These are phyloP conservation scores for Ascobolus immersus DNA, from an alignment of 495 filamentous ascomycete genomes.

Conservation along the genomic window DNA sequence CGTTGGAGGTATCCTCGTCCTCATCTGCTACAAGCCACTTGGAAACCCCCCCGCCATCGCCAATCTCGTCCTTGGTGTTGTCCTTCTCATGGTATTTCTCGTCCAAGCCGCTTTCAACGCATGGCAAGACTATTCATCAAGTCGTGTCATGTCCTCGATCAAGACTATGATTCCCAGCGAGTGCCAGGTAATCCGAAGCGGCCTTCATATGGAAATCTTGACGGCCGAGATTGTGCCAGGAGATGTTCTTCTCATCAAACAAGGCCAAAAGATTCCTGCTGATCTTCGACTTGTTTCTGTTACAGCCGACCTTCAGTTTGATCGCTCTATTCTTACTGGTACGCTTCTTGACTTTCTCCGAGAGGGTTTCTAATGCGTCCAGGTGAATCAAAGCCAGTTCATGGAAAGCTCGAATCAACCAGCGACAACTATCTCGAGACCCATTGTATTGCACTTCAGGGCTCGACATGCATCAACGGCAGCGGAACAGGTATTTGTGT, in stretches of 20 bases:
- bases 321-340: slow-evolving; percentile 45
- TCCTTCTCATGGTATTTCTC: slow-evolving; percentile 36
- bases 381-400: slow-evolving; percentile 38
- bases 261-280: slow-evolving; percentile 42
- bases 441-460: slow-evolving; percentile 44
- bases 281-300: slow-evolving; percentile 39
- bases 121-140: slow-evolving; percentile 37
- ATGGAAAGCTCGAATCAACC: slow-evolving; percentile 31
- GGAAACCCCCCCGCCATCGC: slow-evolving; percentile 36
- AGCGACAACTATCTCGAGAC: slow-evolving; percentile 53
- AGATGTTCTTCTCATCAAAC: slow-evolving; percentile 34
- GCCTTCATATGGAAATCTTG: slow-evolving; percentile 21
- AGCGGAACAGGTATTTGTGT: slow-evolving; percentile 39
- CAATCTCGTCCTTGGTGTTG: slow-evolving; percentile 41
- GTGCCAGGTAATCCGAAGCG: slow-evolving; percentile 35
- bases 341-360: slow-evolving; percentile 5
- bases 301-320: slow-evolving; percentile 42
- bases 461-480: slow-evolving; percentile 41
- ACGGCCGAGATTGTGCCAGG: slow-evolving; percentile 39
- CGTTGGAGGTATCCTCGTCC: slow-evolving; percentile 35
- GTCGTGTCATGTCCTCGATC: slow-evolving; percentile 38
- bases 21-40: slow-evolving; percentile 43
- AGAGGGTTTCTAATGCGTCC: slow-evolving; percentile 1
- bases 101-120: slow-evolving; percentile 45
- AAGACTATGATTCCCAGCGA: slow-evolving; percentile 42